phyloP scores from a whole-genome alignment of 495 filamentous ascomycete species.

The Diplogelasinospora grovesii region DNA sequence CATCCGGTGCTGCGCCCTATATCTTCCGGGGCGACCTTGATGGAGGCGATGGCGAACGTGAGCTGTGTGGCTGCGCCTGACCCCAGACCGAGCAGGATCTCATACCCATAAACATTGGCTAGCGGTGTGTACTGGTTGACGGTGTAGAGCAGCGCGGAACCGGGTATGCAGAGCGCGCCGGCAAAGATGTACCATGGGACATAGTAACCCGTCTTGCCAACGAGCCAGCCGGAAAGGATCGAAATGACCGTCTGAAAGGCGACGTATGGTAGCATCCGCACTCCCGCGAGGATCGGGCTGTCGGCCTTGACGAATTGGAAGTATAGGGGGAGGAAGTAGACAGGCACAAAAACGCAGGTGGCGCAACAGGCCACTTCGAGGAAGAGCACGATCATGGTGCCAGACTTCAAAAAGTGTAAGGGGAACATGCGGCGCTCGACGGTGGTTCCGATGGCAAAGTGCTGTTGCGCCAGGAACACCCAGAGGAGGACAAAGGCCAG shows the following conservation, averaged over 20 bases:
- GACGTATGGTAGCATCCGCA: slow-evolving; percentile 55
- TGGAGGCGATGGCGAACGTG: too few relatives aligned
- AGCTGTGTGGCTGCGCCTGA: too few relatives aligned
- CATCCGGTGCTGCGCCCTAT: too few relatives aligned
- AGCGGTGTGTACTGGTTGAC: slow-evolving; percentile 26
- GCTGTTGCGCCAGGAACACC: slow-evolving; percentile 44
- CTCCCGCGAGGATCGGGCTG: slow-evolving; percentile 40
- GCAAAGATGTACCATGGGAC: slow-evolving; percentile 52
- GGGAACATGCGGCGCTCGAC: slow-evolving; percentile 45
- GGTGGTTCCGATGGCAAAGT: slow-evolving; percentile 43
- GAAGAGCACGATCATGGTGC: slow-evolving; percentile 40
- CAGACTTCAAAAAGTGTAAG: slow-evolving; percentile 38
- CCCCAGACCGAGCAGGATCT: slow-evolving; percentile 46
- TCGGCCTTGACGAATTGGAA: slow-evolving; percentile 55
- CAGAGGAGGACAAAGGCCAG: slow-evolving; percentile 45
- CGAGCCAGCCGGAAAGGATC: slow-evolving; percentile 43
- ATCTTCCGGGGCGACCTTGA: too few relatives aligned
- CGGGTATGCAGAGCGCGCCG: slow-evolving; percentile 38
- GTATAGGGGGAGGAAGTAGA: slow-evolving; percentile 49
- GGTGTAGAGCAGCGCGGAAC: slow-evolving; percentile 39
- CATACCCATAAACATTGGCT: slow-evolving; percentile 49
- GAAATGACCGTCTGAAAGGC: slow-evolving; percentile 37
- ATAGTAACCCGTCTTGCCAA: slow-evolving; percentile 46
- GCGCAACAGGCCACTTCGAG: slow-evolving; percentile 28
- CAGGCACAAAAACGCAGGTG: slow-evolving; percentile 30